phyloP scores from a whole-genome alignment of 2,329 filamentous ascomycete species.

The Cordyceps pruinosa region DNA sequence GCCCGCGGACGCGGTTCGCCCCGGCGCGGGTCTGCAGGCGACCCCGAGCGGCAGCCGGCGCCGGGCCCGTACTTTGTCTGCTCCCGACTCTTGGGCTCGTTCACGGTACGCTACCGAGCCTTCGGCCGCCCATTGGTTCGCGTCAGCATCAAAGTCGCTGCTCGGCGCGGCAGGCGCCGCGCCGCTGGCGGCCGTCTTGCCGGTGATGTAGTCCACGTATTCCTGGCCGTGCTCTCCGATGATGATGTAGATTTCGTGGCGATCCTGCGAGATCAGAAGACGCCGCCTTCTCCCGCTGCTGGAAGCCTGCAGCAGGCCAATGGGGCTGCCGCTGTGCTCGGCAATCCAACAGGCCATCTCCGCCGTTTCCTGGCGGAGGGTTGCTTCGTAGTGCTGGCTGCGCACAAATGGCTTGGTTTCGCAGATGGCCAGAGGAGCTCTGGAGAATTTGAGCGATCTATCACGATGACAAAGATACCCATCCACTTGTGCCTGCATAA shows the following conservation, averaged over 20 bases:
- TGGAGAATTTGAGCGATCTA: not conserved
- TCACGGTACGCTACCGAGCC: not conserved
- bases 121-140: not conserved
- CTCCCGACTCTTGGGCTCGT: not conserved
- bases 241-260: conserved; percentile 13
- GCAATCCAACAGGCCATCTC: not conserved
- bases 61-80: no score
- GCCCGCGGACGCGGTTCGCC: not conserved
- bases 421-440: not conserved
- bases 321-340: not conserved
- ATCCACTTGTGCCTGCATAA: not conserved
- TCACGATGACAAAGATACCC: not conserved
- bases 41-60: no score
- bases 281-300: not conserved
- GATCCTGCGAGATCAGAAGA: conserved; percentile 10
- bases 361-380: not conserved
- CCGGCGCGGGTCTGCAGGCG: no score
- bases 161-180: not conserved
- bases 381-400: rapidly evolving
- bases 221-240: not conserved
- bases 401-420: not conserved
- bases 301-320: conserved; percentile 1
- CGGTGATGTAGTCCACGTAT: not conserved
- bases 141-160: not conserved
- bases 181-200: not conserved